Base-by-base conservation (phyloP, 768 basidiomycete species). In the Amyloporia xantha region DNA sequence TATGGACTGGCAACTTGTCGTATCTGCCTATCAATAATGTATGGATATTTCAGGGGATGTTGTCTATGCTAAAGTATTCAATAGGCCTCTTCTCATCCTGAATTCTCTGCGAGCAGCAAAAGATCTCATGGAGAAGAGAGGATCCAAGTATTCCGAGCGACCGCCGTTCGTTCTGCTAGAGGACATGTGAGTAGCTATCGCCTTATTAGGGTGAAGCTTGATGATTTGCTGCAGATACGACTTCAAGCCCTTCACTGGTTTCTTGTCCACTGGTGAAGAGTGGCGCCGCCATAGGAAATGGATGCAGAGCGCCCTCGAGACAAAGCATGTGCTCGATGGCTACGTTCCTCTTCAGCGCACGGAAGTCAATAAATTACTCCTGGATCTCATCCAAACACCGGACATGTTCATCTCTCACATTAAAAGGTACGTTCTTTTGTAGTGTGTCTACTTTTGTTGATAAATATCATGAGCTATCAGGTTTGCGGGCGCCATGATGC, bases 241-340 rank as follows among this genome's bases (percentile, higher is more conserved):
- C 15, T 15, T 15, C 30, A 33, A 33, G 15, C 30, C 30, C 30
- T 54, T 25, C 21, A 54, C 10, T 51, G 47, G n/a, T 53, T 54
- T 30, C 51, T 50, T 50, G 24, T 21, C 5, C 5, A 62, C 61
- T 45, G 63, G 62, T 11, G 59, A 59, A 9, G 56, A 56, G 5
- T 66, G 59, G 47, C 59, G 55, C 33, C 61, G 60, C 43, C 59
- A 62, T 12, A 56, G 65, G 7, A 53, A 58, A 20, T 54, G 62
- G 49, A 58, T 65, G 35, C 58, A 55, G 10, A 61, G 61, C 12
- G 52, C 55, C 30, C 61, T 67, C 28, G 47, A 51, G 39, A 47
- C 47, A 9, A 54, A 51, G 44, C 7, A 21, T 30, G 47, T 49
- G 10, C 21, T 62, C 1, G 13, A 46, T 17, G 47, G 45, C 19